Conservation (phyloP, 805 yeast genomes). For the Zygosaccharomyces bisporus region DNA sequence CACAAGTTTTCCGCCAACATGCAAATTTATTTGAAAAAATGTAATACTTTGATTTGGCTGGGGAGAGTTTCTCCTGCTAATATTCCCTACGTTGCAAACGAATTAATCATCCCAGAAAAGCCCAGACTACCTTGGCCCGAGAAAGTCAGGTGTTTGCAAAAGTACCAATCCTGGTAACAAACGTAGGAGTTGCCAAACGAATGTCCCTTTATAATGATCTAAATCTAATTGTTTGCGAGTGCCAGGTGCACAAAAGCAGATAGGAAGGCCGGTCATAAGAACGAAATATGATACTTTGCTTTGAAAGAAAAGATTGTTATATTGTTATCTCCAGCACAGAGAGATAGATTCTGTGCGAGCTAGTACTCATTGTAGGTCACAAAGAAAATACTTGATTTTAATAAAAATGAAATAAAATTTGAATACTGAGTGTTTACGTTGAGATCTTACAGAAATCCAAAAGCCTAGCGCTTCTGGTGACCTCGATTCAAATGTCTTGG, state of each 20-base stretch:
- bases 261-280: not conserved
- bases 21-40: conserved; percentile 57
- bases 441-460: no score
- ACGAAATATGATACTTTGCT: not conserved
- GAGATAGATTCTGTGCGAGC: not conserved
- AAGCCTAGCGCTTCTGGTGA: no score
- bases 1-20: conserved; percentile 93
- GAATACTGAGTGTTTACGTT: no score
- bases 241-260: not conserved
- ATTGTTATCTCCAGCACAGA: no score
- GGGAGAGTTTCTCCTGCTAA: conserved; percentile 81
- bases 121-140: conserved; percentile 70
- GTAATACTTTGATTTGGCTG: conserved; percentile 67
- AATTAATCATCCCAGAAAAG: conserved; percentile 61
- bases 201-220: not conserved
- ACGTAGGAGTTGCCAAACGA: not conserved
- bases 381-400: no score
- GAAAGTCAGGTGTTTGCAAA: conserved; percentile 50
- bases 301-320: no score
- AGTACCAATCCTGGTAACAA: conserved; percentile 37
- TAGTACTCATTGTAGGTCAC: not conserved
- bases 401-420: no score
- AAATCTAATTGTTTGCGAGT: not conserved
- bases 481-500: no score
- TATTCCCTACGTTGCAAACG: conserved; percentile 69